Conservation (phyloP, 179 eudicot genomes). For the Silene noctiflora region DNA sequence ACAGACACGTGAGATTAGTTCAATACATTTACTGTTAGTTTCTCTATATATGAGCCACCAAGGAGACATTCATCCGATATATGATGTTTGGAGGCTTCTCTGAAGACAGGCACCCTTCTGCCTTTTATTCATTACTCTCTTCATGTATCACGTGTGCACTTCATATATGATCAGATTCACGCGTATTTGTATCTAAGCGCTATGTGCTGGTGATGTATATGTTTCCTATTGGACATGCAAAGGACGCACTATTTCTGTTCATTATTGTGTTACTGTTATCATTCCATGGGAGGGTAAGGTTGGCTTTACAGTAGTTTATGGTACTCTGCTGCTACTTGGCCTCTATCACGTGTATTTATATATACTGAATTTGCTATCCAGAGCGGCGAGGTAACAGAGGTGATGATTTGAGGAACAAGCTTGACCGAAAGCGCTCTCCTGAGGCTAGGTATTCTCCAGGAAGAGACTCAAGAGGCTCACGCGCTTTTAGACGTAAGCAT, state of each 20-base stretch:
- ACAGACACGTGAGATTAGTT: constrained; percentile 29
- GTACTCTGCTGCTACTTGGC: constrained; percentile 13
- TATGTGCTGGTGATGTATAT: constrained; percentile 48
- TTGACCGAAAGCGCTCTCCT: constrained; percentile 74
- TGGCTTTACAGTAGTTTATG: constrained; percentile 35
- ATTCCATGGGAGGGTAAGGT: constrained; percentile 67
- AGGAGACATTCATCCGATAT: constrained; percentile 35
- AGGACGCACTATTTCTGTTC: constrained; percentile 51
- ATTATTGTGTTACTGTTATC: constrained; percentile 53
- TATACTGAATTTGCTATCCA: constrained; percentile 29
- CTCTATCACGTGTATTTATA: constrained; percentile 12
- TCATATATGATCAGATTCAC: constrained; percentile 50
- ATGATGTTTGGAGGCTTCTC: constrained; percentile 38
- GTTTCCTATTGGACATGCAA: constrained; percentile 48
- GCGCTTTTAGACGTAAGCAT: constrained; percentile 49
- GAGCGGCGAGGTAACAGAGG: constrained; percentile 55
- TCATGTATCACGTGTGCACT: constrained; percentile 44
- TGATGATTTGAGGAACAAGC: constrained; percentile 69
- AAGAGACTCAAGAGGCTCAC: constrained; percentile 50
- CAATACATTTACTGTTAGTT: constrained; percentile 21
- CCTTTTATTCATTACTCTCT: constrained; percentile 37
- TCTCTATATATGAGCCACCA: constrained; percentile 27
- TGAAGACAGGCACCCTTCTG: constrained; percentile 43
- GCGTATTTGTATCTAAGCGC: constrained; percentile 45
- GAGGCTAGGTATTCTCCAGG: constrained; percentile 51